Evolutionary conservation across 345 rosid genomes (phyloP).

Genomic region (Rhizophora apiculata): DNA sequence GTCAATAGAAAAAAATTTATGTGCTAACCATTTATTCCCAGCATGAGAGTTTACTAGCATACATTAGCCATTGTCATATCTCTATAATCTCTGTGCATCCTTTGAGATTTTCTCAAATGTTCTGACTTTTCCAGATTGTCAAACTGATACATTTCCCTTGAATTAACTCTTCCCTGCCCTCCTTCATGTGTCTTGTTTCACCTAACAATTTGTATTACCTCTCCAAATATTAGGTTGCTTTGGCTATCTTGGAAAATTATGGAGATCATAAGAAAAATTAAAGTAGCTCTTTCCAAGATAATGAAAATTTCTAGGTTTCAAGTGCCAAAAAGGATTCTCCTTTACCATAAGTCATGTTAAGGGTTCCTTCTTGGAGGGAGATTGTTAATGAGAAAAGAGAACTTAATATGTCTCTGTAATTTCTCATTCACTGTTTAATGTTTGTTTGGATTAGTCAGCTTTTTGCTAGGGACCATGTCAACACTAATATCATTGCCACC

Average conservation of each 20-base stretch:
- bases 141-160: background rate
- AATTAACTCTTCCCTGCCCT: background rate
- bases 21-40: too few species aligned
- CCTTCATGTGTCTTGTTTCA: background rate
- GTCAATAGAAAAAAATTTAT: too few species aligned
- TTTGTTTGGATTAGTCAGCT: background rate
- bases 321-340: slow-evolving; percentile 26
- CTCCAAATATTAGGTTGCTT: slow-evolving; percentile 48
- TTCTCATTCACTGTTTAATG: slow-evolving; percentile 19
- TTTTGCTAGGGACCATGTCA: slow-evolving; percentile 3
- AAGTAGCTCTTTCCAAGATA: slow-evolving; percentile 5
- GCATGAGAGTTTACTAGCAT: too few species aligned
- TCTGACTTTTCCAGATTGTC: too few species aligned
- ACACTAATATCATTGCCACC: slow-evolving; percentile 2
- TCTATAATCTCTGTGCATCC: background rate
- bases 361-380: slow-evolving; percentile 55
- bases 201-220: background rate
- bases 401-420: slow-evolving; percentile 49
- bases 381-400: slow-evolving; percentile 63
- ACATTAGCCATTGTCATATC: too few species aligned
- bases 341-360: slow-evolving; percentile 35
- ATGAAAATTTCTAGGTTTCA: slow-evolving; percentile 27
- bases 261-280: slow-evolving; percentile 27
- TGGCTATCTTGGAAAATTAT: slow-evolving; percentile 67
- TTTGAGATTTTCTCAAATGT: too few species aligned